phyloP scores from a whole-genome alignment of 139 green algal species.

The Micractinium conductrix region DNA sequence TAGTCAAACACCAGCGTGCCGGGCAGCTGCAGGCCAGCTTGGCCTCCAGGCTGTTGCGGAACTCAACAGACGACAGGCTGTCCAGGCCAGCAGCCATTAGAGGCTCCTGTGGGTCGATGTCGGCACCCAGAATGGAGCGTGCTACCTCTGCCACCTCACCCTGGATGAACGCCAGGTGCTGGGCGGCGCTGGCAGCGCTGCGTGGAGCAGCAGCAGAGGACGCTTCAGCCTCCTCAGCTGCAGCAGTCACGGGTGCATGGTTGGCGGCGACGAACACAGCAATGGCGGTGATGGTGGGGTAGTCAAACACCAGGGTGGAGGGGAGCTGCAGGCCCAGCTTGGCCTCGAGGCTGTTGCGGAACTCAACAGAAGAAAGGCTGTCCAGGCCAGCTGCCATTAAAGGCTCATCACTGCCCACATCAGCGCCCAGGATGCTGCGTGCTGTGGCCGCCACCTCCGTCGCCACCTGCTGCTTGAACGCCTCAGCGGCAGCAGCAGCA shows the following conservation, averaged over 20 bases:
- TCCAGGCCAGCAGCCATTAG: slow-evolving; percentile 64
- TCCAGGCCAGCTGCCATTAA: slow-evolving; percentile 73
- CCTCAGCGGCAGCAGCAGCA: neutral
- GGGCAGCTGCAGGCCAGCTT: slow-evolving; percentile 60
- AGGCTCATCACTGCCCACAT: slow-evolving; percentile 35
- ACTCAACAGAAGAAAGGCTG: slow-evolving; percentile 54
- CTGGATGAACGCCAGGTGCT: slow-evolving; percentile 21
- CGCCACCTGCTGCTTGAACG: slow-evolving; percentile 35
- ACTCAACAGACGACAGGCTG: slow-evolving; percentile 73
- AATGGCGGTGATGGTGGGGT: slow-evolving; percentile 59
- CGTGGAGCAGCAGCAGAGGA: neutral
- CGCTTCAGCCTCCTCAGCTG: too few relatives aligned
- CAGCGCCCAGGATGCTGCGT: slow-evolving; percentile 52
- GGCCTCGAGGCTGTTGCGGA: slow-evolving; percentile 41
- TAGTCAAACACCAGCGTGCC: slow-evolving; percentile 72
- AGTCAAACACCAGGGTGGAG: slow-evolving; percentile 67
- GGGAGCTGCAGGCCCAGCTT: slow-evolving; percentile 48
- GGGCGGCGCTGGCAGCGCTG: neutral
- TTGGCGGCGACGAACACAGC: slow-evolving; percentile 24
- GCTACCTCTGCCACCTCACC: slow-evolving; percentile 28
- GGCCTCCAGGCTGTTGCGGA: slow-evolving; percentile 58
- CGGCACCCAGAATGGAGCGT: slow-evolving; percentile 29
- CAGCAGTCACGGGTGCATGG: neutral
- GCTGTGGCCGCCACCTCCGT: slow-evolving; percentile 21
- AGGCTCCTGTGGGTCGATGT: slow-evolving; percentile 12